Evolutionary conservation across 108 stramenopile genomes (phyloP).

Genomic region (Cyclotella baltica): DNA sequence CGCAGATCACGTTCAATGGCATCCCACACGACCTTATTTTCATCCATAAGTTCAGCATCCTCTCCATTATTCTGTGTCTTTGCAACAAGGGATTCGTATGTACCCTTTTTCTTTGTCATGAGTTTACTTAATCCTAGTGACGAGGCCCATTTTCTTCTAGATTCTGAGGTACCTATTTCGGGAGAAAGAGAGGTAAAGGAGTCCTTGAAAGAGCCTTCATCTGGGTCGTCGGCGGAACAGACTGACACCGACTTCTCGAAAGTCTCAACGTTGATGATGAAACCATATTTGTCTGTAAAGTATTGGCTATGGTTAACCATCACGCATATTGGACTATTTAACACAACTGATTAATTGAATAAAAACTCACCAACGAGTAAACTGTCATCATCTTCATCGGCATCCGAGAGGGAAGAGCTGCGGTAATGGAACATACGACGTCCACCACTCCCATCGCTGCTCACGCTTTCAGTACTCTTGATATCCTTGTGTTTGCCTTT

Average conservation of each 20-base stretch:
- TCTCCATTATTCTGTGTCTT: not conserved
- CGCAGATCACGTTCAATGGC: slow-evolving; percentile 88
- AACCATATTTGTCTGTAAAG: slow-evolving; percentile 7
- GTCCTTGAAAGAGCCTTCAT: not conserved
- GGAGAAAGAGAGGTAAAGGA: not conserved
- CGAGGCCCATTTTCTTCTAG: not conserved
- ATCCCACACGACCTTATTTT: slow-evolving; percentile 28
- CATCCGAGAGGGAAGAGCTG: not conserved
- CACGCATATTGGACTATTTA: no score
- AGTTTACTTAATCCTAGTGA: not conserved
- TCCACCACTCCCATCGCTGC: not conserved
- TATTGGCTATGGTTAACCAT: no score
- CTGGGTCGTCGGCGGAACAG: not conserved
- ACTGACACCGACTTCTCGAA: not conserved
- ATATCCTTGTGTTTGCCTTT: not conserved
- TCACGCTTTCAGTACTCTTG: not conserved
- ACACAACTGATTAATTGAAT: no score
- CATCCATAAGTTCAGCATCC: not conserved
- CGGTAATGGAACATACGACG: not conserved
- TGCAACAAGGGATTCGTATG: not conserved
- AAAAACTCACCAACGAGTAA: not conserved
- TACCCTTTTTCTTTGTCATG: not conserved
- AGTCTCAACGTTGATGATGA: not conserved
- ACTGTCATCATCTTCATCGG: not conserved
- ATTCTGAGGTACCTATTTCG: not conserved